Evolutionary conservation across 2,329 filamentous ascomycete species (phyloP).

Genomic region (Colletotrichum lini): DNA sequence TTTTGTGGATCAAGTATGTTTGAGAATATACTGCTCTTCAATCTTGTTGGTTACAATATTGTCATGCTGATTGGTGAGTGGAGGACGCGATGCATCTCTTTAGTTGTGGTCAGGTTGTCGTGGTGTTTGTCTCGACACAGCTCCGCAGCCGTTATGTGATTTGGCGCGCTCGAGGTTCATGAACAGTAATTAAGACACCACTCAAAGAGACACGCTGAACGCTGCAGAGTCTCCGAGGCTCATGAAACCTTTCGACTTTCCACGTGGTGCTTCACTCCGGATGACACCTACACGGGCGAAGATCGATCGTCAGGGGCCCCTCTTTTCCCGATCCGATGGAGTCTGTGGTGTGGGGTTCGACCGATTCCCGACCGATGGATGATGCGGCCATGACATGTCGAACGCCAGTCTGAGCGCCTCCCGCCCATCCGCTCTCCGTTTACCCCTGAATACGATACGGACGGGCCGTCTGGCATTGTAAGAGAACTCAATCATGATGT

Average conservation of each 20-base stretch:
- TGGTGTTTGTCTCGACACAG: too few species aligned
- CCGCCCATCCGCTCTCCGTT: background rate
- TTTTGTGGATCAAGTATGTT: too few species aligned
- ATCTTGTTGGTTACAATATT: too few species aligned
- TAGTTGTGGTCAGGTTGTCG: too few species aligned
- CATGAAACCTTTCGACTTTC: background rate
- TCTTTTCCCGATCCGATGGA: background rate
- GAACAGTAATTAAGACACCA: too few species aligned
- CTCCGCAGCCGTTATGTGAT: too few species aligned
- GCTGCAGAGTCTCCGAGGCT: background rate
- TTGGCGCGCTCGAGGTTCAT: background rate
- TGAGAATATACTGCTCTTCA: too few species aligned
- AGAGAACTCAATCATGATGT: constrained; percentile 1
- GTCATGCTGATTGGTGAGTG: too few species aligned
- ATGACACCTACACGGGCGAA: background rate
- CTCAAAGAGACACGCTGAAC: background rate
- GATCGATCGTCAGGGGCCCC: background rate
- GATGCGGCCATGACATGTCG: constrained; percentile 17
- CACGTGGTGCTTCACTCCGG: background rate
- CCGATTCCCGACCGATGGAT: background rate
- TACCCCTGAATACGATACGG: background rate
- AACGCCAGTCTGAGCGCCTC: background rate
- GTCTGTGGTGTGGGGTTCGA: background rate
- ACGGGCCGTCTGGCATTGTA: background rate
- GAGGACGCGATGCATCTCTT: too few species aligned